phyloP scores from a whole-genome alignment of 139 green algal species.

The Trebouxia sp. region DNA sequence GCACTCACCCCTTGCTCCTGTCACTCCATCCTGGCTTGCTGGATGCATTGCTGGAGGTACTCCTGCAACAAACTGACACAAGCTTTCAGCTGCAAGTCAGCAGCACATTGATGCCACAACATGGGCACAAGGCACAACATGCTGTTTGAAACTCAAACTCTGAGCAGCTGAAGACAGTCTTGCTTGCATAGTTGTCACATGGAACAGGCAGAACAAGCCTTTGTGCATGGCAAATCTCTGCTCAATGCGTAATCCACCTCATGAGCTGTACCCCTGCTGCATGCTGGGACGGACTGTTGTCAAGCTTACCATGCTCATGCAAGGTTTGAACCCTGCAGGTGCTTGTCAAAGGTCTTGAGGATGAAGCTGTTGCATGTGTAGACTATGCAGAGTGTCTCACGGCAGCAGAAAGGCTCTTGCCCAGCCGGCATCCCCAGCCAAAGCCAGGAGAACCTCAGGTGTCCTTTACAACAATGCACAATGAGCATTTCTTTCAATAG shows the following conservation, averaged over 20 bases:
- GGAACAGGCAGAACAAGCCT: too few relatives aligned
- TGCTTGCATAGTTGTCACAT: too few relatives aligned
- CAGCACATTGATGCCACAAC: too few relatives aligned
- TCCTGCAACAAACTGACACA: not conserved
- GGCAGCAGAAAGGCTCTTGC: not conserved
- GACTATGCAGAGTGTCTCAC: constrained; percentile 5
- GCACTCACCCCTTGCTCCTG: not conserved
- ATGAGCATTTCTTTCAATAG: not conserved
- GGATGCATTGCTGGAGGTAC: not conserved
- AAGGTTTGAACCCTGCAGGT: not conserved
- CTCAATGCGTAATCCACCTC: too few relatives aligned
- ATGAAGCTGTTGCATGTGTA: not conserved
- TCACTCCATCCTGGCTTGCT: not conserved
- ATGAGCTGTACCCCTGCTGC: too few relatives aligned
- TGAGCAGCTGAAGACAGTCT: too few relatives aligned
- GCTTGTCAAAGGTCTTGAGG: not conserved
- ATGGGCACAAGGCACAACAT: too few relatives aligned
- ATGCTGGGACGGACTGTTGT: too few relatives aligned
- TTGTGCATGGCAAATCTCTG: too few relatives aligned
- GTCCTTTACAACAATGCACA: not conserved
- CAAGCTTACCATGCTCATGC: too few relatives aligned
- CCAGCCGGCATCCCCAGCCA: not conserved
- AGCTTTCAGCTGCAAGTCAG: not conserved
- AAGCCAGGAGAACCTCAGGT: constrained; percentile 18
- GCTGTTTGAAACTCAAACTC: too few relatives aligned